Conservation (phyloP, 352 stramenopile species). For the Pythium sp. region DNA sequence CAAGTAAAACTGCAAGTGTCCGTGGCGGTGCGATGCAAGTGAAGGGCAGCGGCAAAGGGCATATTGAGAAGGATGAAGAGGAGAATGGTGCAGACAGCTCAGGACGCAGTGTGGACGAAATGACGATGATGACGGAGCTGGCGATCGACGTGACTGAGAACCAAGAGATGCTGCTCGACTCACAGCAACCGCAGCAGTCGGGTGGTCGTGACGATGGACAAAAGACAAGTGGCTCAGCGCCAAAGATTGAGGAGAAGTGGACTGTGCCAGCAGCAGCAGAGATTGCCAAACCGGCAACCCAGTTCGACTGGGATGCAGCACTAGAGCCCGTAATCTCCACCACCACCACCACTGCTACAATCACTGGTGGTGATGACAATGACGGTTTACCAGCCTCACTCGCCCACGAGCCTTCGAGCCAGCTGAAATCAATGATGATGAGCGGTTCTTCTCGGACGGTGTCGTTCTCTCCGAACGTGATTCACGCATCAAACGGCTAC, state of each 20-base stretch:
- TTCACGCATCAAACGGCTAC: not conserved
- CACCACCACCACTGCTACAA: no score
- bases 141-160: not conserved
- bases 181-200: not conserved
- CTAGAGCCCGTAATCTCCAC: not conserved
- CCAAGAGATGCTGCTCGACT: not conserved
- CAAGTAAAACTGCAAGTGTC: not conserved
- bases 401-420: not conserved
- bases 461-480: slow-evolving; percentile 3
- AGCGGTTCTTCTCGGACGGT: not conserved
- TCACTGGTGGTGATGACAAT: not conserved
- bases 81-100: not conserved
- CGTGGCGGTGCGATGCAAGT: not conserved
- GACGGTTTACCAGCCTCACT: not conserved
- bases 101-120: not conserved
- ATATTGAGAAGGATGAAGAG: not conserved
- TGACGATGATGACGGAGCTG: not conserved
- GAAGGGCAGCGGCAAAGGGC: not conserved
- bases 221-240: no score
- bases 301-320: slow-evolving; percentile 3
- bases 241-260: no score
- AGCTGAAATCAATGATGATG: not conserved
- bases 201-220: no score
- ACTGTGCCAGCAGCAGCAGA: not conserved
- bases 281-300: not conserved